Conservation (phyloP, 148 eudicot species). For the Agrostemma githago region DNA sequence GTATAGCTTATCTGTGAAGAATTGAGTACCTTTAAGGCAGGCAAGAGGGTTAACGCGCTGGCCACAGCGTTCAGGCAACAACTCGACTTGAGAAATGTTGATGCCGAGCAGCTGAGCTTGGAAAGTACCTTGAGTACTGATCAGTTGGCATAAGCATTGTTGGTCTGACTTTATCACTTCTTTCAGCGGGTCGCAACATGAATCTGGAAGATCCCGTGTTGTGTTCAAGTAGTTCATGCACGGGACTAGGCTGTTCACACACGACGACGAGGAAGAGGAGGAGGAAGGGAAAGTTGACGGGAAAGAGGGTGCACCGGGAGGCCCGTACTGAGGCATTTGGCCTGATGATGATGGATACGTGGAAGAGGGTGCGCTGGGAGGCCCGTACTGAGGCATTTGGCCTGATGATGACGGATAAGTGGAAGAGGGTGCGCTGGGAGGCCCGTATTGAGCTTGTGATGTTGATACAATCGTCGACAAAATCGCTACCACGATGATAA, state of each 20-base stretch:
- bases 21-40: conserved; percentile 34
- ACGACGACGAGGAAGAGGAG: conserved; percentile 20
- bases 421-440: neutral
- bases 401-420: too few relatives aligned
- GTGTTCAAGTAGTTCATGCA: conserved; percentile 52
- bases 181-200: conserved; percentile 63
- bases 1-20: too few relatives aligned
- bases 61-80: conserved; percentile 59
- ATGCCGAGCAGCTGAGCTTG: conserved; percentile 51
- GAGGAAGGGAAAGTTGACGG: neutral
- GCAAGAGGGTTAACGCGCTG: conserved; percentile 57
- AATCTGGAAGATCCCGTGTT: conserved; percentile 34
- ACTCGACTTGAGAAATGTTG: conserved; percentile 45
- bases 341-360: neutral
- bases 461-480: neutral
- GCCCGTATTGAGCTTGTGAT: conserved; percentile 13
- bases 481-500: conserved; percentile 10
- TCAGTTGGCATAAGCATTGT: conserved; percentile 55
- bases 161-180: conserved; percentile 45
- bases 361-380: neutral
- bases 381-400: conserved; percentile 8
- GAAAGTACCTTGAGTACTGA: conserved; percentile 42
- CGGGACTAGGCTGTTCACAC: conserved; percentile 49
- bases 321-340: conserved; percentile 10
- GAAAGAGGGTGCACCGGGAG: neutral